phyloP scores from a whole-genome alignment of 2,329 filamentous ascomycete species.

The Cadophora sp. region DNA sequence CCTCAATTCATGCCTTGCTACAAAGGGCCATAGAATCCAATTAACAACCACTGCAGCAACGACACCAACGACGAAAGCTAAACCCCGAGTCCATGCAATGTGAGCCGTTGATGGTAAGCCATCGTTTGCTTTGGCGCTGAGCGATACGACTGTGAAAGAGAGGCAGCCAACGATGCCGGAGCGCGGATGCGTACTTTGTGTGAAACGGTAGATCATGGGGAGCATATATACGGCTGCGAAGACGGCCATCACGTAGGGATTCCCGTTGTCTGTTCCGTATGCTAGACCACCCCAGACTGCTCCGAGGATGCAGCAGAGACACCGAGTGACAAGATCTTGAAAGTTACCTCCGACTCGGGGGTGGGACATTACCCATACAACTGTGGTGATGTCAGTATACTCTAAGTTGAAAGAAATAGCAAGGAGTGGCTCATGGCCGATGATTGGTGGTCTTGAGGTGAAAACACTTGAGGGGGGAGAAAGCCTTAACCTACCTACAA shows the following conservation, averaged over 20 bases:
- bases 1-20: constrained; percentile 64
- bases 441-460: neutral
- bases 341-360: constrained; percentile 61
- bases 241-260: constrained; percentile 60
- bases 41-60: constrained; percentile 61
- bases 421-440: neutral
- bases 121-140: constrained; percentile 46
- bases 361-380: constrained; percentile 22
- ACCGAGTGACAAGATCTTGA: constrained; percentile 61
- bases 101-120: constrained; percentile 47
- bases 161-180: constrained; percentile 65
- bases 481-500: constrained; percentile 45
- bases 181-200: constrained; percentile 61
- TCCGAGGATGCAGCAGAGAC: constrained; percentile 57
- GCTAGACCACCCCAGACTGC: constrained; percentile 61
- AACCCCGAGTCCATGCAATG: constrained; percentile 55
- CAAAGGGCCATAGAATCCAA: constrained; percentile 67
- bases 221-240: constrained; percentile 64
- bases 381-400: constrained; percentile 11
- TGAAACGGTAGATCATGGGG: constrained; percentile 65
- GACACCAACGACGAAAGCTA: constrained; percentile 60
- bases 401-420: neutral
- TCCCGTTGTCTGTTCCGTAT: constrained; percentile 58
- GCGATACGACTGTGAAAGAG: constrained; percentile 61
- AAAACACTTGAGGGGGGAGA: neutral